Evolutionary conservation across 257 asterid genomes (phyloP), one percentile per base, ranked within the genome.

Genomic region (Gentiana dahurica): DNA sequence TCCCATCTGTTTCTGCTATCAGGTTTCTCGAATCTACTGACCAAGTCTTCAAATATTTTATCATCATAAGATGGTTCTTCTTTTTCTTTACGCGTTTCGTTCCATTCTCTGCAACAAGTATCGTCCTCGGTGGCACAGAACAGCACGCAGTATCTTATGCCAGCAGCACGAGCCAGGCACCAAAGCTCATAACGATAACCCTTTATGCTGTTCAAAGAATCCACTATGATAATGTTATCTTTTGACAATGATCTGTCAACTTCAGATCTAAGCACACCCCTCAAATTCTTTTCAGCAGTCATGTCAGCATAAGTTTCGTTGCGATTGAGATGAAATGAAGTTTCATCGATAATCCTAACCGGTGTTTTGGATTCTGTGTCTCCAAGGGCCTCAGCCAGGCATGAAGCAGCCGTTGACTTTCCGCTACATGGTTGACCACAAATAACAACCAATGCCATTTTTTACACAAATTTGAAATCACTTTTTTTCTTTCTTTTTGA

Each of bases 341-440:
- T 71, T 68, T 92, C 97, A 43, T 86, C 67, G 4, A 92, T 77
- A 61, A 86, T 73, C 39, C 86, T 77, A 49, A 88, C 87, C 6
- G 83, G 66, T 35, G 82, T 81, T 61, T 79, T 82, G 5, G 85
- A 39, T 57, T 88, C 97, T 12, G 87, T 50, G 61, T 88, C 94
- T 59, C 68, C 73, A 59, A 92, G 95, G 56, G 97, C 95, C 68
- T 88, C 87, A 36, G 82, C 70, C 12, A 92, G 75, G 80, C 79
- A 77, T 59, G 77, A 59, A 6, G 94, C 95, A 24, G 97, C 87
- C 4, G 80, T 77, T 52, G 99, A 83, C 73, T 92, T 88, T 39
- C 97, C 99, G 56, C 97, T 85, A 71, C 95, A 78, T 24, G 99
- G 99, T 54, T 92, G 99, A 55, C 97, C 99, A 69, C 97, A 92